These are phyloP conservation scores for Lactarius indigo DNA, from an alignment of 768 basidiomycete genomes.

Conservation along the genomic window DNA sequence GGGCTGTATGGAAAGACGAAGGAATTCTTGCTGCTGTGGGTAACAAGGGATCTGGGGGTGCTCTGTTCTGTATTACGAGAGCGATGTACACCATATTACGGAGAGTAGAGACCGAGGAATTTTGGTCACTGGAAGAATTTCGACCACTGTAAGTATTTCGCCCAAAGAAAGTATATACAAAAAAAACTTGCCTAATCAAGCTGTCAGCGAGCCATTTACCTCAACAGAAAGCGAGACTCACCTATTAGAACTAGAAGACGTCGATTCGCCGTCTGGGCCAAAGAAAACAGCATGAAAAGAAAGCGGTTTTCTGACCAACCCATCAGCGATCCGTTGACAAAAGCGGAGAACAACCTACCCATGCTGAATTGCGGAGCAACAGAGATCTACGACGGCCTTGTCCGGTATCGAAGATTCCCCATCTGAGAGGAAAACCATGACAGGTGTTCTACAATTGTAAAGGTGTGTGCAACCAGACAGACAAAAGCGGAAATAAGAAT, in stretches of 20 bases:
- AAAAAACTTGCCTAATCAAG: not conserved
- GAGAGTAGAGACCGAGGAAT: slow-evolving; percentile 30
- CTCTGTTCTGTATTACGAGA: slow-evolving; percentile 41
- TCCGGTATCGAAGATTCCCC: slow-evolving; percentile 45
- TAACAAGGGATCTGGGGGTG: slow-evolving; percentile 39
- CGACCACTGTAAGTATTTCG: not conserved
- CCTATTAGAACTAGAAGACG: not conserved
- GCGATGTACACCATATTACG: slow-evolving; percentile 54
- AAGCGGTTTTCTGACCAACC: slow-evolving; percentile 43
- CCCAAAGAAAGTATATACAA: not conserved
- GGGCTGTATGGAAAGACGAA: slow-evolving; percentile 49
- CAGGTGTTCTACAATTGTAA: slow-evolving; percentile 38
- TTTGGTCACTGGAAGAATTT: not conserved
- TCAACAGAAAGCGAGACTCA: not conserved
- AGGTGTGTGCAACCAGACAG: not conserved
- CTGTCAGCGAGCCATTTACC: not conserved
- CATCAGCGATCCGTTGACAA: not conserved
- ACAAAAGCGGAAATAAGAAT: not conserved
- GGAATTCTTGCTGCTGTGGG: slow-evolving; percentile 31
- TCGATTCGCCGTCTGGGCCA: slow-evolving; percentile 32
- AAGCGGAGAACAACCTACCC: slow-evolving; percentile 35
- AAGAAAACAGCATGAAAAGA: slow-evolving; percentile 62
- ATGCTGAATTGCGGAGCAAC: slow-evolving; percentile 40
- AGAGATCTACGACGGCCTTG: slow-evolving; percentile 38
- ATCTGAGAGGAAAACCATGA: slow-evolving; percentile 57